Percentiles rank a stretch among this genome's conserved stretches.
Conservation (phyloP, 1,284 basidiomycete species). For the Peniophora sp. region DNA sequence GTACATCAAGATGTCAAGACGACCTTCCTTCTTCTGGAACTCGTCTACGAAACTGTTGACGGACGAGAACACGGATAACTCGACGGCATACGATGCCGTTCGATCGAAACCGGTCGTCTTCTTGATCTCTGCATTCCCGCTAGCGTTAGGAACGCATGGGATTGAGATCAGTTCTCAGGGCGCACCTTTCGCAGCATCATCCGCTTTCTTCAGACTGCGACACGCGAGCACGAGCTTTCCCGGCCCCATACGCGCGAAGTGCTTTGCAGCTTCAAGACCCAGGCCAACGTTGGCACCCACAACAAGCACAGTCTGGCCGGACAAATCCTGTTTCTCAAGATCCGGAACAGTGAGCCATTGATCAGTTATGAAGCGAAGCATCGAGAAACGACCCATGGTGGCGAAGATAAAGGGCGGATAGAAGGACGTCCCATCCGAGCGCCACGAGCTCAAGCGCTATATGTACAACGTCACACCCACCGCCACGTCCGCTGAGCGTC, state of each 20-base stretch:
- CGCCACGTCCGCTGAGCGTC: too few relatives aligned
- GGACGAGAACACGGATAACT: slow-evolving; percentile 18
- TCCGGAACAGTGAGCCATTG: not conserved
- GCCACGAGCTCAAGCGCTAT: too few relatives aligned
- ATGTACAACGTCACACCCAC: too few relatives aligned
- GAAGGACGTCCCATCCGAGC: too few relatives aligned
- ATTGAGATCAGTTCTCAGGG: not conserved
- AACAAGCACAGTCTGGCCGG: slow-evolving; percentile 19
- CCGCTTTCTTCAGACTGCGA: slow-evolving; percentile 17
- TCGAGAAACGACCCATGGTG: not conserved
- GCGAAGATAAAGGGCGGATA: too few relatives aligned
- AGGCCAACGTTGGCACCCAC: slow-evolving; percentile 24
- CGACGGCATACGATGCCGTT: slow-evolving; percentile 17
- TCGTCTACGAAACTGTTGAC: slow-evolving; percentile 20
- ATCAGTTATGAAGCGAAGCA: not conserved
- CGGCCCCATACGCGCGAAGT: slow-evolving; percentile 19
- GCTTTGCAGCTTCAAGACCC: slow-evolving; percentile 24
- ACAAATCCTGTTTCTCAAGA: not conserved
- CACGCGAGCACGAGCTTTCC: slow-evolving; percentile 21
- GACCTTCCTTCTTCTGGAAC: slow-evolving; percentile 16
- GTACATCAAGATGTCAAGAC: slow-evolving; percentile 22
- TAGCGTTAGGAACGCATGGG: not conserved
- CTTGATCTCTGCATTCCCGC: not conserved
- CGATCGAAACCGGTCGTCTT: slow-evolving; percentile 14
- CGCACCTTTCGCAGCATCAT: slow-evolving; percentile 15